phyloP scores from a whole-genome alignment of 2,329 filamentous ascomycete species.

The Fusarium piperis region DNA sequence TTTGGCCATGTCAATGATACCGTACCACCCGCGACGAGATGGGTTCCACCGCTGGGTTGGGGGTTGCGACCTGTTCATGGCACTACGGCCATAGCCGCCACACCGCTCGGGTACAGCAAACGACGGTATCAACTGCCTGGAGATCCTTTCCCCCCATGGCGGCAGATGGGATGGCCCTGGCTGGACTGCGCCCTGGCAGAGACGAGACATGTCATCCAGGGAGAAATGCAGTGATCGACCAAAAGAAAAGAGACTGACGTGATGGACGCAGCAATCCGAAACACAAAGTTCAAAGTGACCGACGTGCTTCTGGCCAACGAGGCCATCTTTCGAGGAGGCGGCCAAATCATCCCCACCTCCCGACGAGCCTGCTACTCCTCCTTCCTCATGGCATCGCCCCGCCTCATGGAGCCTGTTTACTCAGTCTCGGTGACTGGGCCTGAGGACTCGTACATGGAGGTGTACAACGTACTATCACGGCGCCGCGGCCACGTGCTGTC shows the following conservation, averaged over 20 bases:
- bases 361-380: slow-evolving; percentile 93
- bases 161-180: slow-evolving; percentile 27
- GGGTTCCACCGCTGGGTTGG: slow-evolving; percentile 16
- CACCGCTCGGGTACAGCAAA: slow-evolving; percentile 23
- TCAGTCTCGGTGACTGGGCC: slow-evolving; percentile 92
- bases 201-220: not conserved
- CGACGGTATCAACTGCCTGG: slow-evolving; percentile 19
- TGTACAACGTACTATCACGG: slow-evolving; percentile 92
- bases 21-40: slow-evolving; percentile 24
- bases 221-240: slow-evolving; percentile 3
- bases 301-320: slow-evolving; percentile 88
- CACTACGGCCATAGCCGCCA: slow-evolving; percentile 28
- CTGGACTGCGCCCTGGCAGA: slow-evolving; percentile 7
- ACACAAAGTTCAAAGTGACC: slow-evolving; percentile 96
- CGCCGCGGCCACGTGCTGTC: slow-evolving; percentile 91
- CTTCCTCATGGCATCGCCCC: slow-evolving; percentile 95
- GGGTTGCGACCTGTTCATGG: slow-evolving; percentile 7
- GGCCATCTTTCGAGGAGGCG: slow-evolving; percentile 93
- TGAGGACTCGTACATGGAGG: slow-evolving; percentile 84
- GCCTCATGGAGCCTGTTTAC: slow-evolving; percentile 97
- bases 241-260: slow-evolving; percentile 37
- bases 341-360: slow-evolving; percentile 96
- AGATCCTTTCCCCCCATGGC: slow-evolving; percentile 32
- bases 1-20: slow-evolving; percentile 32
- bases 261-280: slow-evolving; percentile 79